These are phyloP conservation scores for Babesia ovata DNA, from an alignment of 169 alveolate species.

Conservation along the genomic window DNA sequence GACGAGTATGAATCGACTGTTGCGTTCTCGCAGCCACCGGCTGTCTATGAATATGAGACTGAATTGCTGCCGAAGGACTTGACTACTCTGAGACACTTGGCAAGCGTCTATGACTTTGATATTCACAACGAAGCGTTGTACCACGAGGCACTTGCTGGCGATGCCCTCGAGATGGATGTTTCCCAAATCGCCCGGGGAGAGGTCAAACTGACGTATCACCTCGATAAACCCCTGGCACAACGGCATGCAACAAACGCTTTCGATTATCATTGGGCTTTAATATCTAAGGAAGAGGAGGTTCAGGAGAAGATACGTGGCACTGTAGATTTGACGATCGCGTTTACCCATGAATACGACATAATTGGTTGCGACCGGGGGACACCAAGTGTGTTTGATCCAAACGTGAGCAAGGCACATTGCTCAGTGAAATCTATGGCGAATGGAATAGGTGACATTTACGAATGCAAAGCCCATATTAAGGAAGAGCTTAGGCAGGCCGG, in stretches of 20 bases:
- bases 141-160: conserved; percentile 5
- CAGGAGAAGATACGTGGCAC: no score
- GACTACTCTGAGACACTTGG: not conserved
- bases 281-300: not conserved
- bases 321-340: not conserved
- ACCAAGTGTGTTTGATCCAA: no score
- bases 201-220: not conserved
- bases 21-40: not conserved
- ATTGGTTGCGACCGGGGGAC: no score
- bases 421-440: no score
- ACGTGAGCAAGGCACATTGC: no score
- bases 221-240: not conserved
- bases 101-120: not conserved
- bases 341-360: not conserved
- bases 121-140: not conserved
- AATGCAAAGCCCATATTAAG: no score
- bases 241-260: not conserved
- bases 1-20: not conserved
- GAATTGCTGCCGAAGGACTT: no score
- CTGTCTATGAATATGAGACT: not conserved
- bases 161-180: conserved; percentile 4
- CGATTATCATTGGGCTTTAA: not conserved
- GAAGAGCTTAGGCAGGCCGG: no score
- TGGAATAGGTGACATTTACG: no score
- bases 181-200: conserved; percentile 1